Conservation (phyloP, 352 stramenopile genomes). For the Pythium folliculosum region DNA sequence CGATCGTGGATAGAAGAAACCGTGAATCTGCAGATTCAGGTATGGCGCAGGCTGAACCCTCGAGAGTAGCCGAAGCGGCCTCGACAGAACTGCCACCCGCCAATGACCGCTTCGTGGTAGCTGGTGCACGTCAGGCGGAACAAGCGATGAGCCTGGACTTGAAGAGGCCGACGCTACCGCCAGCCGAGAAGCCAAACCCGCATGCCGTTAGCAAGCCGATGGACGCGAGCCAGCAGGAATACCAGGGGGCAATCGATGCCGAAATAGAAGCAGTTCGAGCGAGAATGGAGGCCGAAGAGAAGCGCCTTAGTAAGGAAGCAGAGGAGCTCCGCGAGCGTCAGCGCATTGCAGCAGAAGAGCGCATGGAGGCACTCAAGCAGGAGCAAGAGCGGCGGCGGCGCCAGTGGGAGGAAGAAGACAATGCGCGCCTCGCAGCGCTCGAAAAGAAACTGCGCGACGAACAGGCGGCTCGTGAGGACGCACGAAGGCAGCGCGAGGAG, state of each 20-base stretch:
- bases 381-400: slow-evolving; percentile 70
- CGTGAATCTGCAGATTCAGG: too few relatives aligned
- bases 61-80: background rate
- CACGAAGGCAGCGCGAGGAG: slow-evolving; percentile 35
- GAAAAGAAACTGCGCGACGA: slow-evolving; percentile 52
- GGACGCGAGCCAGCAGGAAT: background rate
- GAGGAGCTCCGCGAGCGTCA: slow-evolving; percentile 49
- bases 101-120: background rate
- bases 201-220: background rate
- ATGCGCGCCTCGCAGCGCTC: slow-evolving; percentile 41
- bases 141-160: background rate
- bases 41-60: background rate
- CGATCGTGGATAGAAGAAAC: too few relatives aligned
- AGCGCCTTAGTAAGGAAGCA: slow-evolving; percentile 41
- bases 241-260: slow-evolving; percentile 25
- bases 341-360: slow-evolving; percentile 48
- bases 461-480: slow-evolving; percentile 38
- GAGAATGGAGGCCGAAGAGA: slow-evolving; percentile 47
- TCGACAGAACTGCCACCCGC: background rate
- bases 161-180: background rate
- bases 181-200: background rate
- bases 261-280: slow-evolving; percentile 46
- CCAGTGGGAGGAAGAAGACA: slow-evolving; percentile 74
- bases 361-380: slow-evolving; percentile 52
- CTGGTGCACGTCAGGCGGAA: background rate